phyloP scores from a whole-genome alignment of 805 yeast genomes.

The Lachancea cidri region DNA sequence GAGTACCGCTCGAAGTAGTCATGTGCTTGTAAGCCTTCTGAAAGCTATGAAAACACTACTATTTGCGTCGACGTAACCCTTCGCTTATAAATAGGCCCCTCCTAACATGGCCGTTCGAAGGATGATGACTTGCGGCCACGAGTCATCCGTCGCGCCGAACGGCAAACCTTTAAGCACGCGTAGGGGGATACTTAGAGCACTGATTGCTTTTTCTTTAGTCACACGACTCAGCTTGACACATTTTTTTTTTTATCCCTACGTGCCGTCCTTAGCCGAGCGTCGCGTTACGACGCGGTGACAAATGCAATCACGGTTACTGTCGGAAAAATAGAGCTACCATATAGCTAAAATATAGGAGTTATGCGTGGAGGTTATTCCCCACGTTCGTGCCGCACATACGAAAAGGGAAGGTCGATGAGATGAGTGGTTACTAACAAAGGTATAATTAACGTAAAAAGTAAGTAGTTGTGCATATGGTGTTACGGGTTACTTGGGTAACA shows the following conservation, averaged over 20 bases:
- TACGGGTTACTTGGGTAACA: too few species aligned
- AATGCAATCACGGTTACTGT: too few species aligned
- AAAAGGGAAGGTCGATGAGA: too few species aligned
- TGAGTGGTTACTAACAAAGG: not conserved
- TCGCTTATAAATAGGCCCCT: not conserved
- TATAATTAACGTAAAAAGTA: not conserved
- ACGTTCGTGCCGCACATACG: too few species aligned
- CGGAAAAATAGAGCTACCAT: too few species aligned
- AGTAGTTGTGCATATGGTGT: slow-evolving; percentile 1
- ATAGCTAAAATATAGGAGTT: too few species aligned
- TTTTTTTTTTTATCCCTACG: too few species aligned
- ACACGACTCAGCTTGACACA: not conserved
- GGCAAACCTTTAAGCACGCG: not conserved
- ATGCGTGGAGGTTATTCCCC: too few species aligned
- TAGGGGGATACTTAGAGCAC: not conserved
- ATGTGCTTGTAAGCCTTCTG: too few species aligned
- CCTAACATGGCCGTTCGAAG: not conserved
- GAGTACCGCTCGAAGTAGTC: not conserved
- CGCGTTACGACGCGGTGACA: too few species aligned
- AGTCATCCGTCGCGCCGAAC: not conserved
- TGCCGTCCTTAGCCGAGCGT: too few species aligned
- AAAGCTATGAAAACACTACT: not conserved
- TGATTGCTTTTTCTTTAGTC: not conserved
- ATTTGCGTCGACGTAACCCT: not conserved
- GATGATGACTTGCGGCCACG: not conserved